A percentile compares a stretch with the other conserved stretches of the same genome.
Evolutionary conservation across 257 asterid genomes (phyloP).

Genomic region (Jacaranda copaia): DNA sequence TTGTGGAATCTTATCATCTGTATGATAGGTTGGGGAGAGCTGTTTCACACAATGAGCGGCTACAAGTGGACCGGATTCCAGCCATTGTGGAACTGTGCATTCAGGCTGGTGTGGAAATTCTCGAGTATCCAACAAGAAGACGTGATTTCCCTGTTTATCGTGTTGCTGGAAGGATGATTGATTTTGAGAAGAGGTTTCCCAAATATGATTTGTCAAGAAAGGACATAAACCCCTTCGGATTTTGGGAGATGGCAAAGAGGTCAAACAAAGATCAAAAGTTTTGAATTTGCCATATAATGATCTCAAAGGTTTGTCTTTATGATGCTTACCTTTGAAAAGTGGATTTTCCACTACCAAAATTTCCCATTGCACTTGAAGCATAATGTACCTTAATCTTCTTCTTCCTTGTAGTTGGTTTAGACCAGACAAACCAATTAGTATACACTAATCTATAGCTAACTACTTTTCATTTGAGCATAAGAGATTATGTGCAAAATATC

Average conservation of each 20-base stretch:
- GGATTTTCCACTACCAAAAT: background rate
- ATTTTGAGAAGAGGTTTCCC: conserved; percentile 77
- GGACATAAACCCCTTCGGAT: conserved; percentile 47
- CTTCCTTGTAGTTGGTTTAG: background rate
- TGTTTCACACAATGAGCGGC: conserved; percentile 72
- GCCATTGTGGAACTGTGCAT: conserved; percentile 76
- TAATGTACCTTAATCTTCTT: background rate
- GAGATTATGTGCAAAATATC: background rate
- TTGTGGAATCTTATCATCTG: conserved; percentile 70
- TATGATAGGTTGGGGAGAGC: conserved; percentile 79
- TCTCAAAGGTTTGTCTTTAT: conserved; percentile 52
- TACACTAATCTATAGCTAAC: background rate
- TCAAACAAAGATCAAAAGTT: conserved; percentile 25
- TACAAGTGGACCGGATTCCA: conserved; percentile 74
- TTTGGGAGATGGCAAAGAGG: conserved; percentile 49
- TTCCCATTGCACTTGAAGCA: background rate
- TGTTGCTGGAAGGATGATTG: conserved; percentile 72
- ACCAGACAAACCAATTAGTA: background rate
- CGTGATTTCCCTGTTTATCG: conserved; percentile 63
- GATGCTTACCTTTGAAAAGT: conserved; percentile 13
- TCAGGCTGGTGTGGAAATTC: conserved; percentile 82
- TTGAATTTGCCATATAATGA: conserved; percentile 41
- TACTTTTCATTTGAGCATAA: background rate
- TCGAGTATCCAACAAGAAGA: conserved; percentile 68
- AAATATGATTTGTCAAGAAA: conserved; percentile 44